Conservation (phyloP, 108 stramenopile species). For the Discostella stelligeroides region DNA sequence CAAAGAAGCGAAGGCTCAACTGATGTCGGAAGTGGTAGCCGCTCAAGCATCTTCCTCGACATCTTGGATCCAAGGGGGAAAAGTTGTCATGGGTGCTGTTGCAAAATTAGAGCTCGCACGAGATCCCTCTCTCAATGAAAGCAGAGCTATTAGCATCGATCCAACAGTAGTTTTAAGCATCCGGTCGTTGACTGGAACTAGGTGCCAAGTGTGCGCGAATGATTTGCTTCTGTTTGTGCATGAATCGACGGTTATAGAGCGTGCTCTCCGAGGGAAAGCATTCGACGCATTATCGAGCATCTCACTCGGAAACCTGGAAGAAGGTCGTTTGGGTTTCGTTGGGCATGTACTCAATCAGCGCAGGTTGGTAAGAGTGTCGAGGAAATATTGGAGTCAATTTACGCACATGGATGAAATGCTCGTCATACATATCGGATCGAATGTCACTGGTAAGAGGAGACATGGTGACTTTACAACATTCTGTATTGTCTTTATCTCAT, state of each 20-base stretch:
- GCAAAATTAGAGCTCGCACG: constrained; percentile 38
- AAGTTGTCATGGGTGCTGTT: constrained; percentile 19
- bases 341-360: constrained; percentile 43
- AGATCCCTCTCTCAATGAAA: constrained; percentile 14
- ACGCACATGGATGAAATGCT: constrained; percentile 40
- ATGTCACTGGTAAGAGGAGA: constrained; percentile 48
- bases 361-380: constrained; percentile 41
- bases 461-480: background rate
- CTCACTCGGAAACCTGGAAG: constrained; percentile 3
- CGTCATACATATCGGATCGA: constrained; percentile 49
- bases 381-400: constrained; percentile 44
- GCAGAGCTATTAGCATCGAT: constrained; percentile 12
- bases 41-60: constrained; percentile 37
- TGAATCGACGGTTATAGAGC: constrained; percentile 26
- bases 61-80: constrained; percentile 21
- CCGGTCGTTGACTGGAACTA: constrained; percentile 15
- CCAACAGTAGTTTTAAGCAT: constrained; percentile 35
- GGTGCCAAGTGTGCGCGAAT: constrained; percentile 27
- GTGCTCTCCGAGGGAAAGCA: constrained; percentile 35
- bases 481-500: background rate
- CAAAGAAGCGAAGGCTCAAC: constrained; percentile 55
- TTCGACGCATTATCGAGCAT: constrained; percentile 10
- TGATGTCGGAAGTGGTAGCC: constrained; percentile 49
- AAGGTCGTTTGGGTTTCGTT: constrained; percentile 48
- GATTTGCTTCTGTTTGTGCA: constrained; percentile 46